Percentiles rank a stretch among this genome's conserved stretches.
Evolutionary conservation across 2,329 filamentous ascomycete species (phyloP).

Genomic region (Plectosphaerella plurivora): DNA sequence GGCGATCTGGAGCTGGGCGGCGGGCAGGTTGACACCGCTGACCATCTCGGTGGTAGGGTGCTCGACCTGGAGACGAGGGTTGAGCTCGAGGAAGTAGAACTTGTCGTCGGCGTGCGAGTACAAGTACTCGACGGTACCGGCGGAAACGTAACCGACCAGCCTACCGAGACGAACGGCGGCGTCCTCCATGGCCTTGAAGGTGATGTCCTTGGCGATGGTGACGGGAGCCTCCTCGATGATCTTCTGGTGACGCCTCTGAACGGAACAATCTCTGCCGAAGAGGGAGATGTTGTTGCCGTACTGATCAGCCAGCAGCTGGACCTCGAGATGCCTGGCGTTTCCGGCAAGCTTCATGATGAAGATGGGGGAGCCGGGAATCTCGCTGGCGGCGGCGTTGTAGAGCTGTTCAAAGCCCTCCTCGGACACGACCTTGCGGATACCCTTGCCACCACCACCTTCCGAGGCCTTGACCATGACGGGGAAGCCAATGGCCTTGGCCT

Average conservation of each 20-base stretch:
- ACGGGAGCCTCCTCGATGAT: constrained; percentile 99
- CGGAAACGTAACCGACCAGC: constrained; percentile 96
- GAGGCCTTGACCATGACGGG: constrained; percentile 99
- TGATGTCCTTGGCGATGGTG: constrained; percentile 83
- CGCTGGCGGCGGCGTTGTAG: constrained; percentile 93
- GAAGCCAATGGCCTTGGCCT: constrained; percentile 88
- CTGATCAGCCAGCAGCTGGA: constrained; percentile 95
- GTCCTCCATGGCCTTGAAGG: constrained; percentile 95
- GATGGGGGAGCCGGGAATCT: constrained; percentile 97
- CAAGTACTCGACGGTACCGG: constrained; percentile 97
- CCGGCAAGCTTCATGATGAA: constrained; percentile 99
- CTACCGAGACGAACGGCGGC: constrained; percentile 90
- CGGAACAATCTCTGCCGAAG: constrained; percentile 97
- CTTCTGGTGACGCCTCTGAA: constrained; percentile 97
- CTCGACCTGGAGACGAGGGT: constrained; percentile 98
- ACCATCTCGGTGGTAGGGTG: constrained; percentile 99
- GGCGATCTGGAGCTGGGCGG: constrained; percentile 95
- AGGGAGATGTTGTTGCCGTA: constrained; percentile 99
- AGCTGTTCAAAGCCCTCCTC: constrained; percentile 82
- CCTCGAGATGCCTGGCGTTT: constrained; percentile 93
- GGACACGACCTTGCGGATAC: constrained; percentile 88
- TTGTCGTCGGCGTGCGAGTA: constrained; percentile 98
- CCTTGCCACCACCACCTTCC: constrained; percentile 97
- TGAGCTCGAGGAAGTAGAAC: constrained; percentile 98
- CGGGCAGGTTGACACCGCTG: constrained; percentile 92